Base-by-base conservation (phyloP, 495 filamentous ascomycete genomes). In the Aspergillus sclerotiicarbonarius region DNA sequence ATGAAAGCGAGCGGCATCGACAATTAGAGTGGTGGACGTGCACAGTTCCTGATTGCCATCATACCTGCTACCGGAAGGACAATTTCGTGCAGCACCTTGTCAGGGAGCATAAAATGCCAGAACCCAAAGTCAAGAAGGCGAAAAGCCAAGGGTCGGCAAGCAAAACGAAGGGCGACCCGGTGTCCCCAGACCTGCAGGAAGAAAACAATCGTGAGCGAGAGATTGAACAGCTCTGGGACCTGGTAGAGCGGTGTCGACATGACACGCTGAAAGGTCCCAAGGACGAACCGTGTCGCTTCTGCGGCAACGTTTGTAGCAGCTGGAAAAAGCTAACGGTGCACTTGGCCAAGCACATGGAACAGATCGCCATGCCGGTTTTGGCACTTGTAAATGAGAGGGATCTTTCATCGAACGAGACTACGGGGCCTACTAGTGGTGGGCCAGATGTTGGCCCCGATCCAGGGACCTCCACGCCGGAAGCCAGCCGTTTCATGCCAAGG, bases 301-400 rank as follows among this genome's bases (percentile, higher is more conserved):
- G 93, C 62, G 88, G 88, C 51, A 90, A 90, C 68, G 76, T 83
- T 32, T 92, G 89, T 74, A 84, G 80, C 56, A 90, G 82, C 49
- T 96, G 92, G 92, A 96, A 95, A 80, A 95, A 96, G 77, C 77
- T 97, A 53, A 95, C 90, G 3, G 91, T 92, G 30, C 93, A 96
- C 76, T 76, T 96, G 60, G 93, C 91, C n/a, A 92, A 92, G 63
- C 93, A 98, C 74, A 95, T 98, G 91, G 92, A 96, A 67, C 86
- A 90, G 58, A 89, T 98, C 67, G 90, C 89, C 62, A 81, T 98
- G 66, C 93, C 93, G 0, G 83, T 97, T 49, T 73, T 96, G 48
- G 82, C 81, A 52, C 82, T 98, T 7, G 87, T 93, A 15, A 68
- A 72, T 29, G 70, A 76, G 49, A 64, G 70, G 48, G 61, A 69